Evolutionary conservation across 177 flowering plant genomes (phyloP).

Genomic region (Vitis hybrid): DNA sequence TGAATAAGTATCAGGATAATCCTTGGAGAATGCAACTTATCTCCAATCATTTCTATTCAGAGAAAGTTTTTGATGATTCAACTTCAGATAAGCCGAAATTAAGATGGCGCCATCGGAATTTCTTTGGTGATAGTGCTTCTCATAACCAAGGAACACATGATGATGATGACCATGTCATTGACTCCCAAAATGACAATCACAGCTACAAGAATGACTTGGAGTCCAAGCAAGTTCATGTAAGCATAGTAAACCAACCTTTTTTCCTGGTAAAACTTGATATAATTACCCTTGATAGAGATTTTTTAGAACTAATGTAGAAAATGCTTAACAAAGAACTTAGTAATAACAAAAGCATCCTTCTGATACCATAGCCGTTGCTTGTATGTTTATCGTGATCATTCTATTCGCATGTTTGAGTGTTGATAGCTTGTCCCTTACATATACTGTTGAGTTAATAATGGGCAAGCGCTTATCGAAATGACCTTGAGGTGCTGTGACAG

Average conservation of each 20-base stretch:
- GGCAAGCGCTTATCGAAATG: too few species aligned
- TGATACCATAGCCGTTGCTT: neutral
- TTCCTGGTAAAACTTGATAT: neutral
- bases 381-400: neutral
- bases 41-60: slow-evolving; percentile 58
- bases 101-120: slow-evolving; percentile 54
- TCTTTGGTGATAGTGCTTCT: slow-evolving; percentile 32
- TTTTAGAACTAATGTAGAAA: neutral
- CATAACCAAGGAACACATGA: slow-evolving; percentile 26
- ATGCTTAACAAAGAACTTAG: neutral
- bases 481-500: too few species aligned
- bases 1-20: slow-evolving; percentile 44
- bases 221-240: slow-evolving; percentile 29
- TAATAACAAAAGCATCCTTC: neutral
- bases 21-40: slow-evolving; percentile 39
- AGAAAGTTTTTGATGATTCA: slow-evolving; percentile 61
- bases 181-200: slow-evolving; percentile 5
- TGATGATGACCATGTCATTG: slow-evolving; percentile 7
- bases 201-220: slow-evolving; percentile 19
- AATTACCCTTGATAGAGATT: neutral
- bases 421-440: neutral
- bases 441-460: neutral
- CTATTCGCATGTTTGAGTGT: neutral
- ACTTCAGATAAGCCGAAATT: slow-evolving; percentile 32
- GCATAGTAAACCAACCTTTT: slow-evolving; percentile 1